Evolutionary conservation across 73 alveolate genomes (phyloP), one percentile per base, ranked within the genome.

Genomic region (Loxodes magnus): DNA sequence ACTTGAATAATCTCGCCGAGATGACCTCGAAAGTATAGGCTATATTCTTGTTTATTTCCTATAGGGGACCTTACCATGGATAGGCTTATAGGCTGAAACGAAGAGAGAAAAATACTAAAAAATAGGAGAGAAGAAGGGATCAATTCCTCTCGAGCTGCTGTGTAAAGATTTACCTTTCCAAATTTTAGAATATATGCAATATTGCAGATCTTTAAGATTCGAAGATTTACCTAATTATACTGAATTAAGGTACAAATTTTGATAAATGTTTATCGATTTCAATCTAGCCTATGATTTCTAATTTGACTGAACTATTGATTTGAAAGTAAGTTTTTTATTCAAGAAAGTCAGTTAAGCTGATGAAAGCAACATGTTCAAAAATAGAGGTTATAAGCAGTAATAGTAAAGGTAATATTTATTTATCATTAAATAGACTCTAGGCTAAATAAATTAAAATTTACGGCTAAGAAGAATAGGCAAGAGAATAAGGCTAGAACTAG

Each of bases 1-100:
- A 12, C 79, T 88, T 34, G 94, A 82, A 65, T 64, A 82, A 51
- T 57, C 81, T 35, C 69, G 96, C 59, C 65, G 94, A 59, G 96
- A 86, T 66, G 94, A 86, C 56, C 72, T 86, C 30, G 96, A 86
- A 58, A 46, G 88, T 21, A 49, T 81, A n/a, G 96, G 92, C 12
- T 86, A 86, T 71, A 86, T 79, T 1, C 22, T 86, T 20, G 75
- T 81, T 56, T 86, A 86, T 59, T 71, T 86, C 43, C 57, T 84
- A 12, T 55, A 77, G 29, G 96, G 96, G 4, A 43, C 71, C 21
- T 56, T 86, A 16, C 94, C 92, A 25, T 74, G 96, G 96, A 74
- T 74, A 70, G 84, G 87, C 27, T 42, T 74, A 15, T 70, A 82
- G 53, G 83, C 87, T 21, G 67, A 79, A 57, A 76, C 77, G 22